These are phyloP conservation scores for Morella rubra DNA, from an alignment of 306 rosid species.

Conservation along the genomic window DNA sequence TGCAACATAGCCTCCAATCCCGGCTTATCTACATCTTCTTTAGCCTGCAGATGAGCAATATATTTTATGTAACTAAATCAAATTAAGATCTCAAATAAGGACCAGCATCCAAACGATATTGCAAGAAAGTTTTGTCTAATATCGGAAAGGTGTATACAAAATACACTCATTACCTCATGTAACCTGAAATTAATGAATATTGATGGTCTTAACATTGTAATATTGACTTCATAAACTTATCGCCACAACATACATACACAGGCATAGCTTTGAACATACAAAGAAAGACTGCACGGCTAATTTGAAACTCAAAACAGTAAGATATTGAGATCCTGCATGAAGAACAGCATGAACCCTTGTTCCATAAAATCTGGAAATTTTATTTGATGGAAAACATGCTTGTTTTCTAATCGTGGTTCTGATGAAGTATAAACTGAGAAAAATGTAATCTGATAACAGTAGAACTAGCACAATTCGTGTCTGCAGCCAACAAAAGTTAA, in stretches of 20 bases:
- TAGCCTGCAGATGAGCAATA: constrained; percentile 59
- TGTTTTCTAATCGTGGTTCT: background rate
- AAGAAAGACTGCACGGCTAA: background rate
- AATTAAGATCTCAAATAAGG: constrained; percentile 3
- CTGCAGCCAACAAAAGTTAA: constrained; percentile 22
- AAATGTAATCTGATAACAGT: background rate
- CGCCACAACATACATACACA: background rate
- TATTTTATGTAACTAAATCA: constrained; percentile 16
- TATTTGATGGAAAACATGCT: background rate
- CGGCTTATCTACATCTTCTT: constrained; percentile 95
- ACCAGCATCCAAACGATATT: constrained; percentile 8
- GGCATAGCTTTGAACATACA: background rate
- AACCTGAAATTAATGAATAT: background rate
- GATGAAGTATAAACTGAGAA: background rate
- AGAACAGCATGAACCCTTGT: background rate
- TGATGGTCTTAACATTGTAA: background rate
- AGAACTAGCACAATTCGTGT: background rate
- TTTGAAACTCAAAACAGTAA: background rate
- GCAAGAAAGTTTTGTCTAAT: constrained; percentile 13
- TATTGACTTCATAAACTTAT: background rate
- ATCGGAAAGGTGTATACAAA: constrained; percentile 7
- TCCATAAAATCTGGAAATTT: background rate
- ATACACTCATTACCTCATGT: background rate
- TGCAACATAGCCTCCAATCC: constrained; percentile 96
- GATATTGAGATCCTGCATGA: background rate